Evolutionary conservation across 768 basidiomycete species (phyloP).

Genomic region (Galerina marginata): DNA sequence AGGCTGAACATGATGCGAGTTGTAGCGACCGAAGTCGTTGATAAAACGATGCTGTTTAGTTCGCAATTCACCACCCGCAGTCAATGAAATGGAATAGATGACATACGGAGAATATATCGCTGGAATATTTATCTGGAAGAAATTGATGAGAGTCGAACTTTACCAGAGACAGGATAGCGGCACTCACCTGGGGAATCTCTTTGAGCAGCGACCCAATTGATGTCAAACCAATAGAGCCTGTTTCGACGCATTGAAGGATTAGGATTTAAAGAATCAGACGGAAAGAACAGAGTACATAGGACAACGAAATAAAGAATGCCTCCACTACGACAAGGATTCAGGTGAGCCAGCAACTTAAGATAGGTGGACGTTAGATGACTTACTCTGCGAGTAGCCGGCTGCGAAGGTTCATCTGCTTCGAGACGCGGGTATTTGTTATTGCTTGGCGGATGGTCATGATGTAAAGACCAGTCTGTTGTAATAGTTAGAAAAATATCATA

Average conservation of each 20-base stretch:
- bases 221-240: constrained; percentile 39
- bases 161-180: too few relatives aligned
- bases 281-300: constrained; percentile 28
- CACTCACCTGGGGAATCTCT: constrained; percentile 23
- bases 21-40: too few relatives aligned
- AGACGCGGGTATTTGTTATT: constrained; percentile 36
- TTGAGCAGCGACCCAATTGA: constrained; percentile 38
- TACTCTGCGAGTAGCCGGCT: constrained; percentile 47
- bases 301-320: constrained; percentile 48
- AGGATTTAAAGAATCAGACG: not conserved
- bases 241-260: too few relatives aligned
- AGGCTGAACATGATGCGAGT: too few relatives aligned
- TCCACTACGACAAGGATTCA: constrained; percentile 30
- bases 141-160: too few relatives aligned
- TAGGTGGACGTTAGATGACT: constrained; percentile 11
- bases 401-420: constrained; percentile 32
- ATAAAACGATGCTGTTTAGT: too few relatives aligned
- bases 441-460: constrained; percentile 40
- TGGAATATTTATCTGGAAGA: too few relatives aligned
- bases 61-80: too few relatives aligned
- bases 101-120: too few relatives aligned
- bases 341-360: not conserved
- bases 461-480: constrained; percentile 39
- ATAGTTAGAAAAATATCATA: not conserved
- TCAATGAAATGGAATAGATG: too few relatives aligned